Evolutionary conservation across 805 yeast species (phyloP), one percentile per base, ranked within the genome.

Genomic region (Wickerhamiella australiensis): DNA sequence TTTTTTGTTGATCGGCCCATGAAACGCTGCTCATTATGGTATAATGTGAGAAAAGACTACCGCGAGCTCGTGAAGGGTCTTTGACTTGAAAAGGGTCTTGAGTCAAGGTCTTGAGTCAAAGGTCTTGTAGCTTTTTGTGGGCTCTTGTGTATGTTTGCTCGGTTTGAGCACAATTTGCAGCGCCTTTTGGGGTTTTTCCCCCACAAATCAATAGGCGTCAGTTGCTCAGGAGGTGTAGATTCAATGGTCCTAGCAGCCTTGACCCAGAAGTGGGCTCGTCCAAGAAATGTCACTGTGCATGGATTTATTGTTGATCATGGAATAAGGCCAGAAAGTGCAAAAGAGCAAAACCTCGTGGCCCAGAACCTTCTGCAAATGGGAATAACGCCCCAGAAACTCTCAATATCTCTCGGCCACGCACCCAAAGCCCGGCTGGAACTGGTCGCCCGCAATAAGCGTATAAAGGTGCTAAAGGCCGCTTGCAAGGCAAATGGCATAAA

Each of bases 1-100:
- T 90, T 61, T 77, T 77, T 61, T 83, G 80, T 68, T 90, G 98
- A 63, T 90, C 97, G 51, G 77, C 85, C 82, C 85, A 80, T 23
- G 73, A 66, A 22, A 83, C 94, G 51, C 53, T 58, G 23, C 45
- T 51, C 27, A 22, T 31, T n/a, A 12, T 23, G 12, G 29, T 33
- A 23, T 17, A n/a, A n/a, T n/a, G n/a, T n/a, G n/a, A n/a, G n/a
- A n/a, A n/a, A n/a, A n/a, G n/a, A n/a, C n/a, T n/a, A n/a, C n/a
- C n/a, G 21, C 13, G 8, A 37, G 42, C 18, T 12, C 23, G 12
- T 37, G 13, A 18, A 7, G 23, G 41, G 13, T 37, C 18, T n/a
- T n/a, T n/a, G n/a, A n/a, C n/a, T n/a, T n/a, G n/a, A n/a, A n/a
- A n/a, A n/a, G n/a, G n/a, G n/a, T n/a, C n/a, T n/a, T n/a, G n/a